Percentiles rank a stretch among this genome's conserved stretches.
Evolutionary conservation across 73 alveolate genomes (phyloP).

Genomic region (Effrenium voratum): DNA sequence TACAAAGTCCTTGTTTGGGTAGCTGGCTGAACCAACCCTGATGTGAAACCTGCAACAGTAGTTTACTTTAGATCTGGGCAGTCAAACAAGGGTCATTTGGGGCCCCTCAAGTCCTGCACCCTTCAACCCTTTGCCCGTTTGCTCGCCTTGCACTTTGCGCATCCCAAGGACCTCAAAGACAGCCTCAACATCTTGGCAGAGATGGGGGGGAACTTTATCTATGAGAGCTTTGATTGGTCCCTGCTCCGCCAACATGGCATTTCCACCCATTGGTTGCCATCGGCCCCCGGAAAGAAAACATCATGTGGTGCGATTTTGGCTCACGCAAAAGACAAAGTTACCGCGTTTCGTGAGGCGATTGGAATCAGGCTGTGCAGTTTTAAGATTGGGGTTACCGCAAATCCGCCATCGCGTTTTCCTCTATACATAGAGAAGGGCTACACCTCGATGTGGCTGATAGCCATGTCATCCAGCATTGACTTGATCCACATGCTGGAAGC

Average conservation of each 20-base stretch:
- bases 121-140: too few relatives aligned
- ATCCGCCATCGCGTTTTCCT: background rate
- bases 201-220: background rate
- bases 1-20: too few relatives aligned
- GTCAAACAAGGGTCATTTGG: too few relatives aligned
- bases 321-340: background rate
- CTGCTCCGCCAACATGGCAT: background rate
- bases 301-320: background rate
- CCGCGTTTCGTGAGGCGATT: slow-evolving; percentile 19
- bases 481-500: slow-evolving; percentile 43
- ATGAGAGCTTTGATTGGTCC: slow-evolving; percentile 2
- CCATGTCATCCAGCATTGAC: background rate
- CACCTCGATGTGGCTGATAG: slow-evolving; percentile 18
- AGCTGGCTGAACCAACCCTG: too few relatives aligned
- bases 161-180: background rate
- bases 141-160: background rate
- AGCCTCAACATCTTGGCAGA: background rate
- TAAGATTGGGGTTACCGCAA: slow-evolving; percentile 45
- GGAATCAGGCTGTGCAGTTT: background rate
- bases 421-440: background rate
- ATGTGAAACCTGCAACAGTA: too few relatives aligned
- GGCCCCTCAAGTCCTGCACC: too few relatives aligned
- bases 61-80: too few relatives aligned
- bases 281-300: background rate
- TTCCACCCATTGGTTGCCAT: too few relatives aligned